Evolutionary conservation across 2,329 filamentous ascomycete genomes (phyloP).

Genomic region (Penicillium sp.): DNA sequence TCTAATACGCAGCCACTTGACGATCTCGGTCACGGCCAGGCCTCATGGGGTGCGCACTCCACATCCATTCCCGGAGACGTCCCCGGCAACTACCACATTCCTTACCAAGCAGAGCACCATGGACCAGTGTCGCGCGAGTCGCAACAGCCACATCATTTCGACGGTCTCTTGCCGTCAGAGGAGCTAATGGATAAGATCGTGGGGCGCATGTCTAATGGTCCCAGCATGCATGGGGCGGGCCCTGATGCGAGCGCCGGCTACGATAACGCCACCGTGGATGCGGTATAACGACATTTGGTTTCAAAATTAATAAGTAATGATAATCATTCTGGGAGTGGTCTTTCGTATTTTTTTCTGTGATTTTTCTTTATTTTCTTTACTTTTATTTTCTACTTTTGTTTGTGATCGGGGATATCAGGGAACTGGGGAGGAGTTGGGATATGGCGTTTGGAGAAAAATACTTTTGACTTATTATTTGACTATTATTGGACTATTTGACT

Average conservation of each 20-base stretch:
- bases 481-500: too few relatives aligned
- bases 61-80: slow-evolving; percentile 34
- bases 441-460: not conserved
- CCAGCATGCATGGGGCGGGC: slow-evolving; percentile 35
- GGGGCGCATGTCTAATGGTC: slow-evolving; percentile 33
- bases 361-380: slow-evolving; percentile 11
- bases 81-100: slow-evolving; percentile 31
- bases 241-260: slow-evolving; percentile 33
- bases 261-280: slow-evolving; percentile 33
- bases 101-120: slow-evolving; percentile 33
- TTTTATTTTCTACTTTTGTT: slow-evolving; percentile 1
- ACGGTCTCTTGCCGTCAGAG: slow-evolving; percentile 34
- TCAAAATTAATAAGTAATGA: slow-evolving; percentile 26
- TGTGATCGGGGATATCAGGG: not conserved
- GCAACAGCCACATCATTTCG: slow-evolving; percentile 32
- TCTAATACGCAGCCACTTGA: slow-evolving; percentile 34
- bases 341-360: slow-evolving; percentile 14
- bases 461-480: too few relatives aligned
- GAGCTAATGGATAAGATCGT: slow-evolving; percentile 41
- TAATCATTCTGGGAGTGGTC: slow-evolving; percentile 24
- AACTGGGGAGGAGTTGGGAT: not conserved
- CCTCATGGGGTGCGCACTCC: slow-evolving; percentile 32
- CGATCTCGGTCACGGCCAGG: slow-evolving; percentile 32
- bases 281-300: slow-evolving; percentile 23
- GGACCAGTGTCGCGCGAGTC: slow-evolving; percentile 33